Conservation (phyloP, 1,139 yeast genomes). For the Lodderomyces oxycetoniae region DNA sequence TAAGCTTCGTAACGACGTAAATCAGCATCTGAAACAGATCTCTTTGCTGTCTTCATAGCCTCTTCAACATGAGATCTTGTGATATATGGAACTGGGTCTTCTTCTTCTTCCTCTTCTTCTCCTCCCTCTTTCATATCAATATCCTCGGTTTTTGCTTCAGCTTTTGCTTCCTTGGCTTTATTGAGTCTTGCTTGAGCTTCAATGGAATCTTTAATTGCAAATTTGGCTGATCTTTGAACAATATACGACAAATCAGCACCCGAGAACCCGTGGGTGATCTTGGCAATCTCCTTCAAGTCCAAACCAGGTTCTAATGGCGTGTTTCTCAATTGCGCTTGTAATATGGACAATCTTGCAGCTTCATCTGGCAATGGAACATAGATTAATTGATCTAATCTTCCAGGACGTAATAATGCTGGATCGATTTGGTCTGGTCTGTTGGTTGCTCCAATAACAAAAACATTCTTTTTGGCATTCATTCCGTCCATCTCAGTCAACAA, state of each 20-base stretch:
- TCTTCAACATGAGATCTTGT: slow-evolving; percentile 93
- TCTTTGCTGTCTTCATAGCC: slow-evolving; percentile 98
- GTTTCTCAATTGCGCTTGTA: slow-evolving; percentile 94
- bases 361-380: slow-evolving; percentile 98
- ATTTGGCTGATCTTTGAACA: slow-evolving; percentile 97
- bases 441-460: slow-evolving; percentile 97
- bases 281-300: slow-evolving; percentile 82
- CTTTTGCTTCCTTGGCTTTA: slow-evolving; percentile 45
- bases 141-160: slow-evolving; percentile 47
- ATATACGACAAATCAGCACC: slow-evolving; percentile 98
- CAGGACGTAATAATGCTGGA: slow-evolving; percentile 98
- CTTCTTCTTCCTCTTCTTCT: slow-evolving; percentile 52
- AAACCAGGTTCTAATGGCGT: slow-evolving; percentile 98
- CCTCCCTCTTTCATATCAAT: slow-evolving; percentile 51
- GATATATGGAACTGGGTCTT: slow-evolving; percentile 93
- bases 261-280: slow-evolving; percentile 91
- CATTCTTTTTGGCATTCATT: slow-evolving; percentile 98
- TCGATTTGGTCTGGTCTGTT: slow-evolving; percentile 99
- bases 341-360: slow-evolving; percentile 85
- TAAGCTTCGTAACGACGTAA: slow-evolving; percentile 98
- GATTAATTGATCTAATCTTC: slow-evolving; percentile 96
- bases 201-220: slow-evolving; percentile 96
- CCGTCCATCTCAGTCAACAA: slow-evolving; percentile 99
- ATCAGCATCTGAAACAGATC: slow-evolving; percentile 96
- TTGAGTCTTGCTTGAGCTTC: slow-evolving; percentile 66